Conservation (phyloP, 2,329 filamentous ascomycete species). For the Teratosphaeria zuluensis region DNA sequence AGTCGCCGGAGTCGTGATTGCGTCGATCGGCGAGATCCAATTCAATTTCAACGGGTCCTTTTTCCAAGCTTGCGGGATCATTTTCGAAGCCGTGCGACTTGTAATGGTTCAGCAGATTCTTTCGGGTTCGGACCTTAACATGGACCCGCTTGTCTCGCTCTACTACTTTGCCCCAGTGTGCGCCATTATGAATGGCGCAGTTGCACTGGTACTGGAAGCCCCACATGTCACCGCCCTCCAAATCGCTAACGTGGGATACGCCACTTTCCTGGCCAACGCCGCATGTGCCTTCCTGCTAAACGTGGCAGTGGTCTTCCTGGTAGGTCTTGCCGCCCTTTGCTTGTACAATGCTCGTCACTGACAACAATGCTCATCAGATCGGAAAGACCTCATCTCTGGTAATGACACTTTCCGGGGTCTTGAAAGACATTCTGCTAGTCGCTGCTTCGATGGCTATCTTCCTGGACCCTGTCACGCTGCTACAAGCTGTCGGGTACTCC, state of each 20-base stretch:
- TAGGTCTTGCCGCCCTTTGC: slow-evolving; percentile 37
- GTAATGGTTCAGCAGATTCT: slow-evolving; percentile 78
- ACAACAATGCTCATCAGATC: slow-evolving; percentile 48
- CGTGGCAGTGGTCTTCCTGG: slow-evolving; percentile 76
- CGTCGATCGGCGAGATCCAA: slow-evolving; percentile 89
- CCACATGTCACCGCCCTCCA: slow-evolving; percentile 59
- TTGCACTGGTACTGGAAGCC: slow-evolving; percentile 65
- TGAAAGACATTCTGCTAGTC: slow-evolving; percentile 81
- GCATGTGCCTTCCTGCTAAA: slow-evolving; percentile 72
- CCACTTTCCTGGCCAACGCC: slow-evolving; percentile 66
- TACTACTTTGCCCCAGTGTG: slow-evolving; percentile 87
- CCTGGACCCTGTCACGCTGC: slow-evolving; percentile 60
- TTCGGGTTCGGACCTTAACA: slow-evolving; percentile 78
- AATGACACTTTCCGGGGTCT: slow-evolving; percentile 75
- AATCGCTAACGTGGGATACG: slow-evolving; percentile 62
- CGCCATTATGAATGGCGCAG: slow-evolving; percentile 67
- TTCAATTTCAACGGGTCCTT: slow-evolving; percentile 74
- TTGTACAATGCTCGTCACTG: neutral
- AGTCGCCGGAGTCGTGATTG: slow-evolving; percentile 87
- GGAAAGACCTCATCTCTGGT: slow-evolving; percentile 80
- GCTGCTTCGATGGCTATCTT: slow-evolving; percentile 72
- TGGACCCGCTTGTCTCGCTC: slow-evolving; percentile 79
- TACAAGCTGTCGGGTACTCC: slow-evolving; percentile 76
- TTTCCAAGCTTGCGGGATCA: slow-evolving; percentile 67
- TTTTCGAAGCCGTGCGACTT: slow-evolving; percentile 73